Conservation (phyloP, 148 eudicot genomes). For the Cornus kousa region DNA sequence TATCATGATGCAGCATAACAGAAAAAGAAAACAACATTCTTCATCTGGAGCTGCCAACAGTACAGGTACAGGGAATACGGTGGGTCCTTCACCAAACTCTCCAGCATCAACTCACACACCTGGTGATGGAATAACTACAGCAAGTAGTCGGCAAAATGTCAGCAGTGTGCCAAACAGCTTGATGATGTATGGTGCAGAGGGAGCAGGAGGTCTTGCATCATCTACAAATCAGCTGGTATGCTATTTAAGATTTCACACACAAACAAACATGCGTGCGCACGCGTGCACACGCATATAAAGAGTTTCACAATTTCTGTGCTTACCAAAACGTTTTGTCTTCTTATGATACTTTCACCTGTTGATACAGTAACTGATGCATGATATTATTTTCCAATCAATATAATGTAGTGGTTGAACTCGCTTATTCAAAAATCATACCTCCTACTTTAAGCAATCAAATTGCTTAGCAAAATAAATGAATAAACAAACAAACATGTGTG, state of each 20-base stretch:
- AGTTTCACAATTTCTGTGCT: background rate
- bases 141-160: slow-evolving; percentile 70
- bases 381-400: background rate
- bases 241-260: background rate
- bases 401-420: background rate
- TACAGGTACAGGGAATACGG: slow-evolving; percentile 98
- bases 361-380: background rate
- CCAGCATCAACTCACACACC: slow-evolving; percentile 96
- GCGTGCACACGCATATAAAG: background rate
- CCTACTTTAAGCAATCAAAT: background rate
- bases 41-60: slow-evolving; percentile 99
- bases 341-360: background rate
- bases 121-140: slow-evolving; percentile 80
- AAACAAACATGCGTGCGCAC: background rate
- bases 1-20: slow-evolving; percentile 26
- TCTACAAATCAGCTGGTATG: slow-evolving; percentile 96
- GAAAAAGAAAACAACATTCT: slow-evolving; percentile 92
- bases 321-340: background rate
- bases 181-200: slow-evolving; percentile 88
- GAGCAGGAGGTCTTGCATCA: slow-evolving; percentile 79
- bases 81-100: slow-evolving; percentile 91
- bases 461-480: no score
- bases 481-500: no score
- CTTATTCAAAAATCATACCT: background rate
- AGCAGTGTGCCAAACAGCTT: slow-evolving; percentile 75